Evolutionary conservation across 2,329 filamentous ascomycete genomes (phyloP).

Genomic region (Ascochyta rabiei): DNA sequence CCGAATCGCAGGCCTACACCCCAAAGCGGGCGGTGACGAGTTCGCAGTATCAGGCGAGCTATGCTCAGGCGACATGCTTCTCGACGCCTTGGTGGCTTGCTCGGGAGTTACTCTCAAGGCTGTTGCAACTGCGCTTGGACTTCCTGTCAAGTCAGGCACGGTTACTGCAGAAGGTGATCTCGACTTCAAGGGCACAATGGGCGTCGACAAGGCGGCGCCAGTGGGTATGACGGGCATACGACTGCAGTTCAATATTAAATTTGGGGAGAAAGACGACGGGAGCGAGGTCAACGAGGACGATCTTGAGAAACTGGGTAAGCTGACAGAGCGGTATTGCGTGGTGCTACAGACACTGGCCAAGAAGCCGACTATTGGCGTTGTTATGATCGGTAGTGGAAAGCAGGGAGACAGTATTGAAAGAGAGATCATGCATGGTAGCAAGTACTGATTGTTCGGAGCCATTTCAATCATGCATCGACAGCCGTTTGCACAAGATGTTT

Average conservation of each 20-base stretch:
- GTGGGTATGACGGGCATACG: slow-evolving; percentile 57
- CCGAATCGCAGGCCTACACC: slow-evolving; percentile 55
- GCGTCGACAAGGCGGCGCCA: slow-evolving; percentile 54
- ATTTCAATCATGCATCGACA: too few relatives aligned
- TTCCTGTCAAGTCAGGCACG: slow-evolving; percentile 52
- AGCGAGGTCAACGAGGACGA: slow-evolving; percentile 50
- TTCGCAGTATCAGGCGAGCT: slow-evolving; percentile 54
- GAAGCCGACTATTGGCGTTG: slow-evolving; percentile 39
- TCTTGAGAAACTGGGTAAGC: slow-evolving; percentile 53
- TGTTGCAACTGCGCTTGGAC: slow-evolving; percentile 55
- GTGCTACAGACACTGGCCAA: slow-evolving; percentile 43
- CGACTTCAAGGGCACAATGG: slow-evolving; percentile 58
- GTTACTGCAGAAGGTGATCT: slow-evolving; percentile 56
- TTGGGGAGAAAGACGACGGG: slow-evolving; percentile 39
- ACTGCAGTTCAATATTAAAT: slow-evolving; percentile 52
- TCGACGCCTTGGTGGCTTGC: slow-evolving; percentile 58
- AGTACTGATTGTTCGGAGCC: background rate
- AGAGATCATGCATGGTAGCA: slow-evolving; percentile 26
- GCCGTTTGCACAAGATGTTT: too few relatives aligned
- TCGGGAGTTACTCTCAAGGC: slow-evolving; percentile 59
- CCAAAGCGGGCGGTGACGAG: slow-evolving; percentile 54
- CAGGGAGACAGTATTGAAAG: slow-evolving; percentile 26
- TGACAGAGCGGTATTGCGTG: slow-evolving; percentile 59
- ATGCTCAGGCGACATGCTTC: slow-evolving; percentile 58
- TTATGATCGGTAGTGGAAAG: slow-evolving; percentile 30